Evolutionary conservation across 78 protist species (phyloP).

Genomic region (Abeoforma whisleri): DNA sequence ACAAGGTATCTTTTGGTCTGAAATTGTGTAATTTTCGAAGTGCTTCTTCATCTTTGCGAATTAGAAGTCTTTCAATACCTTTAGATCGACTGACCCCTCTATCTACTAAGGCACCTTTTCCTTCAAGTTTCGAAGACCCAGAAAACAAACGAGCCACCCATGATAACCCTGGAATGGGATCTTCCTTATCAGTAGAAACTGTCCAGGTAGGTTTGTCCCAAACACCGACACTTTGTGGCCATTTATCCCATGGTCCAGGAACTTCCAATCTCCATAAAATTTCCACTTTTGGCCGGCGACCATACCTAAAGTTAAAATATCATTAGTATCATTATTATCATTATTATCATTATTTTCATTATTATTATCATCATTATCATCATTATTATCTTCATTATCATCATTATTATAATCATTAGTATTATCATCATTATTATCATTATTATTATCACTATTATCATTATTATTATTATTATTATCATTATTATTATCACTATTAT

Average conservation of each 20-base stretch:
- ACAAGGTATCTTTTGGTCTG: not conserved
- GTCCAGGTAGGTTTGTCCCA: slow-evolving; percentile 8
- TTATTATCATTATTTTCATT: slow-evolving; percentile 24
- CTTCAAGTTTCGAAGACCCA: slow-evolving; percentile 17
- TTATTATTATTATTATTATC: no score
- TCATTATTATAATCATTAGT: no score
- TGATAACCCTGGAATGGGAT: slow-evolving; percentile 1
- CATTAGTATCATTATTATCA: not conserved
- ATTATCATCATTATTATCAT: no score
- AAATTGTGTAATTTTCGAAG: not conserved
- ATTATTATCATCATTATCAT: no score
- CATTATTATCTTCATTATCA: no score
- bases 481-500: no score
- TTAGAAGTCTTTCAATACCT: slow-evolving; percentile 14
- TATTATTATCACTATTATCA: no score
- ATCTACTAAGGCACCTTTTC: slow-evolving; percentile 7
- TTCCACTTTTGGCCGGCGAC: slow-evolving; percentile 43
- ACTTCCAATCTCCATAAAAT: slow-evolving; percentile 27
- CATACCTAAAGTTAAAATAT: no score
- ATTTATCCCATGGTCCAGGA: slow-evolving; percentile 43
- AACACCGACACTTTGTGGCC: slow-evolving; percentile 26
- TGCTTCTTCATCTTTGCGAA: not conserved
- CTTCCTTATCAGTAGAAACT: not conserved
- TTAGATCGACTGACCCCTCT: slow-evolving; percentile 13
- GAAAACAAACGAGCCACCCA: slow-evolving; percentile 39